These are phyloP conservation scores for Quercus alba DNA, from an alignment of 306 rosid species.

Conservation along the genomic window DNA sequence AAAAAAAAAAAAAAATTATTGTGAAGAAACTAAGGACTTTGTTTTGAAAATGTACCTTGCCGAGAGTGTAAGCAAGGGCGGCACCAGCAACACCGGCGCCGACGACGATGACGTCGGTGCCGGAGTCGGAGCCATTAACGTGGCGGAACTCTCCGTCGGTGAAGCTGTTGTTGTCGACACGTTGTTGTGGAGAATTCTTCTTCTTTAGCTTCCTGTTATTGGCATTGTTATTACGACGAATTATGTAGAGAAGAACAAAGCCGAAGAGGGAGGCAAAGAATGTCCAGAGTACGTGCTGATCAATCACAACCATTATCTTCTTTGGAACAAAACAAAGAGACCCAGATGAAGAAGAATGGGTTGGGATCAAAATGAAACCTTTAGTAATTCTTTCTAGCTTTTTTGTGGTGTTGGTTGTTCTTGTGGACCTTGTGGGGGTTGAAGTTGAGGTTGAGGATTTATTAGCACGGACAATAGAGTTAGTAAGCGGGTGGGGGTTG, in stretches of 20 bases:
- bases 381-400: neutral
- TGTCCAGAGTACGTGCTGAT: conserved; percentile 23
- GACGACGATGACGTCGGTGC: conserved; percentile 29
- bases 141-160: neutral
- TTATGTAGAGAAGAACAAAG: conserved; percentile 18
- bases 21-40: no score
- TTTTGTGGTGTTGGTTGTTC: neutral
- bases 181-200: neutral
- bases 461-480: neutral
- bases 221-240: conserved; percentile 15
- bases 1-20: neutral
- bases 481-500: neutral
- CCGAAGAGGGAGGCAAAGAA: conserved; percentile 26
- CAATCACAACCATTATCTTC: conserved; percentile 18
- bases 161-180: neutral
- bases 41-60: conserved; percentile 24
- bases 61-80: conserved; percentile 50
- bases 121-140: neutral
- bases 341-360: neutral
- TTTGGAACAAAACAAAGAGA: neutral
- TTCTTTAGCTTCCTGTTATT: neutral
- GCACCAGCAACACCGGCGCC: conserved; percentile 58
- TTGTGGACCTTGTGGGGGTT: neutral
- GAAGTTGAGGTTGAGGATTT: neutral
- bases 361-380: neutral